A percentile compares a stretch with the other conserved stretches of the same genome.
These are phyloP conservation scores for Erythrobasidium hasegawianum DNA, from an alignment of 1,284 basidiomycete genomes.

Conservation along the genomic window DNA sequence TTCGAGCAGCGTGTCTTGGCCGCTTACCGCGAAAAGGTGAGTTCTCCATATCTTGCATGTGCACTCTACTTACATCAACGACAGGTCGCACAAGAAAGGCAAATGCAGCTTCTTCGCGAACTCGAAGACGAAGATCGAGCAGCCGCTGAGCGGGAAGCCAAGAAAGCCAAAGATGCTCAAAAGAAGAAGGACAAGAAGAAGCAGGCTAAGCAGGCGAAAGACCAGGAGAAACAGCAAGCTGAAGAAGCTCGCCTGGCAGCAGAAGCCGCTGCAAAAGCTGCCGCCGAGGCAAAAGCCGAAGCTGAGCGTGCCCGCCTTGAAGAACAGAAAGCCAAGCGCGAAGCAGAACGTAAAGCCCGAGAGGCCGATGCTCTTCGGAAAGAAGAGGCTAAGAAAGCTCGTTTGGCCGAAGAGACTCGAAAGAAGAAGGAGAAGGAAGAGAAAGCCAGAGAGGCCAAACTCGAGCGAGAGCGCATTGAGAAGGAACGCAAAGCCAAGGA, in stretches of 20 bases:
- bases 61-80: background rate
- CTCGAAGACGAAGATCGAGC: slow-evolving; percentile 82
- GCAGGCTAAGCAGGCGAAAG: slow-evolving; percentile 80
- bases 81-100: slow-evolving; percentile 78
- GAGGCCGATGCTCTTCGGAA: slow-evolving; percentile 66
- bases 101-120: slow-evolving; percentile 78
- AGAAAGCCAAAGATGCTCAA: slow-evolving; percentile 93
- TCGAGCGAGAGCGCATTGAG: slow-evolving; percentile 54
- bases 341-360: slow-evolving; percentile 66
- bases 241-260: slow-evolving; percentile 72
- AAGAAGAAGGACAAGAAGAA: slow-evolving; percentile 98
- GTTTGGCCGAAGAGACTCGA: slow-evolving; percentile 55
- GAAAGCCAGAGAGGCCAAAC: slow-evolving; percentile 56
- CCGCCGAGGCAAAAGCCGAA: slow-evolving; percentile 53
- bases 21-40: slow-evolving; percentile 73
- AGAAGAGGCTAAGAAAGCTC: slow-evolving; percentile 54
- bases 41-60: background rate
- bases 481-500: slow-evolving; percentile 56
- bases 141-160: slow-evolving; percentile 77
- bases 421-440: slow-evolving; percentile 62
- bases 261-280: slow-evolving; percentile 69
- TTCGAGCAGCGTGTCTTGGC: slow-evolving; percentile 96
- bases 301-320: slow-evolving; percentile 54
- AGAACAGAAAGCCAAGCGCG: slow-evolving; percentile 66
- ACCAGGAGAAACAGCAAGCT: slow-evolving; percentile 74